phyloP scores from a whole-genome alignment of 2,329 filamentous ascomycete species.

The Claviceps africana region DNA sequence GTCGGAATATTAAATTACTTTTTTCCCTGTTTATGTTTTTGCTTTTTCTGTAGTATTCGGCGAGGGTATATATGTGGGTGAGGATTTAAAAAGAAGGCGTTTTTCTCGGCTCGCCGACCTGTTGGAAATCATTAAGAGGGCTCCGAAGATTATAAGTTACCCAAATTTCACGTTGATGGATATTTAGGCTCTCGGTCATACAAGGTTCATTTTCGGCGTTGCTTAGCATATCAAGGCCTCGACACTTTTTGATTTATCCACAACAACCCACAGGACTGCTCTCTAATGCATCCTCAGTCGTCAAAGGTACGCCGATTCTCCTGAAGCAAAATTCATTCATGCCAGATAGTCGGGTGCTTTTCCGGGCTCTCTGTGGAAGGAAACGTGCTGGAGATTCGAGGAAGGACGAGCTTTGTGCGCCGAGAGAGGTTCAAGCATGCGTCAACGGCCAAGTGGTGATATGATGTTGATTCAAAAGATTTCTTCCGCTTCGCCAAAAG shows the following conservation, averaged over 20 bases:
- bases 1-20: neutral
- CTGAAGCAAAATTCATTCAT: neutral
- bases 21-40: neutral
- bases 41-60: neutral
- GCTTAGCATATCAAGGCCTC: neutral
- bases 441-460: neutral
- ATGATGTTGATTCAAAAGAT: neutral
- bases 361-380: neutral
- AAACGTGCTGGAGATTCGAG: neutral
- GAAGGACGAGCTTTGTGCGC: neutral
- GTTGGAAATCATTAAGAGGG: neutral
- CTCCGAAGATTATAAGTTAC: neutral
- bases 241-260: neutral
- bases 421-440: neutral
- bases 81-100: neutral
- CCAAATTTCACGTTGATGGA: neutral
- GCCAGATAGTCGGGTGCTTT: neutral
- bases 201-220: neutral
- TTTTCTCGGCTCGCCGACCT: no score
- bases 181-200: neutral
- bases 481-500: conserved; percentile 1
- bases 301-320: conserved; percentile 3
- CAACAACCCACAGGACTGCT: neutral
- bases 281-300: conserved; percentile 5
- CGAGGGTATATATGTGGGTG: neutral